Percentiles rank a stretch among this genome's conserved stretches.
phyloP scores from a whole-genome alignment of 768 basidiomycete species.

The Suillus americanus region DNA sequence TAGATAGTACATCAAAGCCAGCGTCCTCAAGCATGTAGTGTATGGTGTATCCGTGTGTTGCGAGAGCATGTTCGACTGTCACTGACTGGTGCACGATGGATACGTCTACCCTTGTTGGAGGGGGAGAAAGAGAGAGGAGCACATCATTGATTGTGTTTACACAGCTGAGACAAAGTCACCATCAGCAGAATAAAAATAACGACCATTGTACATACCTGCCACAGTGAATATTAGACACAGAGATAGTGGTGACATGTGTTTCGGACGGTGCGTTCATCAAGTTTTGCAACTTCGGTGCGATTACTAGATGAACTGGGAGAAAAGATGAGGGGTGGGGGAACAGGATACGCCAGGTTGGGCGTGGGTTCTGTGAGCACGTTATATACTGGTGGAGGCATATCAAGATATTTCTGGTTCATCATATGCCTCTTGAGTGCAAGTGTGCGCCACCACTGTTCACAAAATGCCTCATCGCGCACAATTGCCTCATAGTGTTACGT shows the following conservation, averaged over 20 bases:
- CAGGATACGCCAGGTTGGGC: neutral
- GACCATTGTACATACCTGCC: slow-evolving; percentile 34
- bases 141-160: slow-evolving; percentile 44
- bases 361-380: neutral
- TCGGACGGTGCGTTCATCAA: slow-evolving; percentile 1
- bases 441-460: slow-evolving; percentile 17
- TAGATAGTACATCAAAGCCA: slow-evolving; percentile 45
- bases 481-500: slow-evolving; percentile 16
- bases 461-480: slow-evolving; percentile 22
- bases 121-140: slow-evolving; percentile 37
- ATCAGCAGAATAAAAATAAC: neutral
- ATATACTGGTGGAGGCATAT: neutral
- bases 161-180: slow-evolving; percentile 35
- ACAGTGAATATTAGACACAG: slow-evolving; percentile 51
- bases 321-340: neutral
- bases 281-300: neutral
- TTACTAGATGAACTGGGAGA: neutral
- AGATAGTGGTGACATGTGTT: slow-evolving; percentile 30
- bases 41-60: slow-evolving; percentile 30
- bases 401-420: slow-evolving; percentile 2
- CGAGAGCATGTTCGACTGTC: slow-evolving; percentile 36
- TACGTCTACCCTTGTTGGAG: slow-evolving; percentile 40
- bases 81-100: slow-evolving; percentile 47
- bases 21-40: slow-evolving; percentile 40
- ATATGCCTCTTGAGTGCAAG: slow-evolving; percentile 5